Conservation (phyloP, 305 asterid species). For the Coffea humblotiana region DNA sequence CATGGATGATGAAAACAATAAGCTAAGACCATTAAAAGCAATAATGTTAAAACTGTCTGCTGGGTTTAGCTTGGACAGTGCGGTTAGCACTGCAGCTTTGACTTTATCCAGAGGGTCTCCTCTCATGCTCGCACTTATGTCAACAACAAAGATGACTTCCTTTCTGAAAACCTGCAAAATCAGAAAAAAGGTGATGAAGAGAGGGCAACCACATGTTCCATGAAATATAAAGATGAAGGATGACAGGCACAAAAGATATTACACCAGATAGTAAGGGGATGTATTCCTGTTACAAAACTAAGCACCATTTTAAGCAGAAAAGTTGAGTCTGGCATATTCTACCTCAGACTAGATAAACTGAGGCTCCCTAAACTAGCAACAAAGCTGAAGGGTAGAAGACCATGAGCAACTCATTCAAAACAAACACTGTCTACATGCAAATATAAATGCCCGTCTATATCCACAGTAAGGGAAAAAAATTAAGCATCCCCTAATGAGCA, state of each 20-base stretch:
- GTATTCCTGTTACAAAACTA: not conserved
- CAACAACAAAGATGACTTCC: conserved; percentile 71
- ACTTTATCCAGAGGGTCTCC: conserved; percentile 64
- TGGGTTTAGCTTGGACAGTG: conserved; percentile 56
- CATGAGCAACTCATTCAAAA: not conserved
- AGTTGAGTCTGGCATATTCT: not conserved
- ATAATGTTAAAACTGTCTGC: conserved; percentile 65
- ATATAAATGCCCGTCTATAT: not conserved
- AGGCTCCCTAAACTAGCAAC: not conserved
- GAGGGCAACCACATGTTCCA: not conserved
- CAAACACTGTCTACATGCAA: not conserved
- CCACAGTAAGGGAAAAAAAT: not conserved
- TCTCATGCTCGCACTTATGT: conserved; percentile 76
- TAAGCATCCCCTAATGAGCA: not conserved
- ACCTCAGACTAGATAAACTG: not conserved
- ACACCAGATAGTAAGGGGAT: not conserved
- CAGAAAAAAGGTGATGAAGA: conserved; percentile 3
- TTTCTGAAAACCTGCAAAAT: conserved; percentile 61
- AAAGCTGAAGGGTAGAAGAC: not conserved
- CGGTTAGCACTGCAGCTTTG: conserved; percentile 50
- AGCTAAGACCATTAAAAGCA: conserved; percentile 49
- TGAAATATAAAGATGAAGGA: not conserved
- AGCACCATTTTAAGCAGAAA: not conserved
- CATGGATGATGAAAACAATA: conserved; percentile 54
- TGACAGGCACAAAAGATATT: not conserved